These are phyloP conservation scores for Picea engelmannii DNA, from an alignment of 83 land plant genomes.

Conservation along the genomic window DNA sequence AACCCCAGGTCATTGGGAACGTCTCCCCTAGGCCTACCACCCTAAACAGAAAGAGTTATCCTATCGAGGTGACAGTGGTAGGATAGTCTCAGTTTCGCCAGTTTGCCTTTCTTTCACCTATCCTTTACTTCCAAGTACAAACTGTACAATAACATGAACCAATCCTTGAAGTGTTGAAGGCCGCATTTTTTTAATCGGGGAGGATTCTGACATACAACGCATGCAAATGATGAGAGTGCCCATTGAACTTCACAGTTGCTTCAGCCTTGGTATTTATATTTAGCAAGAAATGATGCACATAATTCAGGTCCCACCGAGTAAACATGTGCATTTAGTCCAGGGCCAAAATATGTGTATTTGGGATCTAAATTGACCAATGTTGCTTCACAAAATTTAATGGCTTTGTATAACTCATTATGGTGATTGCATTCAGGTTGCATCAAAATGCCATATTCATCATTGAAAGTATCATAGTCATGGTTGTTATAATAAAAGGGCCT, in stretches of 20 bases:
- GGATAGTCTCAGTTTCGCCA: too few species aligned
- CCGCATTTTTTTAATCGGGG: constrained; percentile 60
- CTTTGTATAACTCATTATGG: constrained; percentile 54
- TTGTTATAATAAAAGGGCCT: constrained; percentile 83
- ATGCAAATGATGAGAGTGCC: constrained; percentile 48
- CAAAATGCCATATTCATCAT: constrained; percentile 83
- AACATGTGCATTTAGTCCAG: constrained; percentile 45
- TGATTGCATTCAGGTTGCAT: constrained; percentile 76
- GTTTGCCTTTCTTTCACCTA: too few species aligned
- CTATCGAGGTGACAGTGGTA: too few species aligned
- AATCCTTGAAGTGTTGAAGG: constrained; percentile 51
- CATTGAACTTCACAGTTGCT: constrained; percentile 52
- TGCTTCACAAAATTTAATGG: constrained; percentile 58
- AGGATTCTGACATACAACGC: constrained; percentile 79
- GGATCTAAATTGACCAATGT: constrained; percentile 38
- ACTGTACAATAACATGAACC: too few species aligned
- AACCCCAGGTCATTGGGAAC: too few species aligned
- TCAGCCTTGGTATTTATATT: constrained; percentile 26
- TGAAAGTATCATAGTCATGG: constrained; percentile 92
- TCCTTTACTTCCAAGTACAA: too few species aligned
- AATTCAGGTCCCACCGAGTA: background rate
- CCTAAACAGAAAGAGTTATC: too few species aligned
- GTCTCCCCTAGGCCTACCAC: too few species aligned
- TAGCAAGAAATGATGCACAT: background rate
- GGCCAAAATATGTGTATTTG: constrained; percentile 33